Conservation (phyloP, 78 protist species). For the Dictyostelium capitatum region DNA sequence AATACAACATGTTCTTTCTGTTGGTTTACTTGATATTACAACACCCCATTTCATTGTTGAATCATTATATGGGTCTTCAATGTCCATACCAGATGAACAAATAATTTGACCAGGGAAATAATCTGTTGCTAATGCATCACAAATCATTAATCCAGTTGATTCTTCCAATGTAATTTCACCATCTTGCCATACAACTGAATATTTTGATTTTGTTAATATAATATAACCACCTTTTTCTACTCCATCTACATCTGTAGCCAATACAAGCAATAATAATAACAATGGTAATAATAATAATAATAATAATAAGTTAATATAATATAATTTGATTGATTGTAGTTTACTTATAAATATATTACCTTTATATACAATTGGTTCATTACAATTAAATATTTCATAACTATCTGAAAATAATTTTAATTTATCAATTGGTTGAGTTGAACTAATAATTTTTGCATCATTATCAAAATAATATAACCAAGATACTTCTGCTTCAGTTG, state of each 20-base stretch:
- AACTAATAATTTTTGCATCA: not conserved
- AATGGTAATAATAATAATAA: too few species aligned
- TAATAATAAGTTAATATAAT: too few species aligned
- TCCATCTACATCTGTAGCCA: slow-evolving; percentile 13
- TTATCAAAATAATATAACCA: slow-evolving; percentile 7
- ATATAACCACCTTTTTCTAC: slow-evolving; percentile 50
- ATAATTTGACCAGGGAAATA: slow-evolving; percentile 74
- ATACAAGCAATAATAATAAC: too few species aligned
- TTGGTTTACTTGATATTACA: slow-evolving; percentile 17
- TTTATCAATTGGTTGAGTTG: slow-evolving; percentile 16
- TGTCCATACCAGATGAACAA: not conserved
- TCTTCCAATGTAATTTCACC: slow-evolving; percentile 36
- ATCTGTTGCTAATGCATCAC: slow-evolving; percentile 49
- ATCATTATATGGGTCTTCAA: not conserved
- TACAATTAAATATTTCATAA: not conserved
- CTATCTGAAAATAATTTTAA: not conserved
- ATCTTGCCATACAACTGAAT: slow-evolving; percentile 63
- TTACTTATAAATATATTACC: not conserved
- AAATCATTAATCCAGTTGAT: not conserved
- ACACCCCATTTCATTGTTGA: slow-evolving; percentile 49
- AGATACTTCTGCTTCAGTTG: not conserved
- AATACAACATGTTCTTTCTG: slow-evolving; percentile 25
- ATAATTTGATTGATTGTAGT: too few species aligned
- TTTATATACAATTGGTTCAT: slow-evolving; percentile 35
- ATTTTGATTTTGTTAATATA: slow-evolving; percentile 16